Base-by-base conservation (phyloP, 345 rosid genomes). In the Noccaea caerulescens region DNA sequence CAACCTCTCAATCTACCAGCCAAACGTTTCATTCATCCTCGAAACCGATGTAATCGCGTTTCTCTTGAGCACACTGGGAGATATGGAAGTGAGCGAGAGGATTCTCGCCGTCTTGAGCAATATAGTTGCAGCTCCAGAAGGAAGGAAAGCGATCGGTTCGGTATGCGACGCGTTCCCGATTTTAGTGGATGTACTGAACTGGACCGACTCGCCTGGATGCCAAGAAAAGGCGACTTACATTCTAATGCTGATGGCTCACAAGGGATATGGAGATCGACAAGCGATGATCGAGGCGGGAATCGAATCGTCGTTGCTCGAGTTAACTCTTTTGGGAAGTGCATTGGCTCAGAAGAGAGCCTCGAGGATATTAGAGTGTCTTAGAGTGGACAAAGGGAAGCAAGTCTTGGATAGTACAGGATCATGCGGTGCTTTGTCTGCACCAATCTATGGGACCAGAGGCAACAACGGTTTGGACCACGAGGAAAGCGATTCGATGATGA, bases 281-380 rank as follows among this genome's bases (percentile, higher is more conserved):
- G 86, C 89, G 61, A 94, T 94, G 99, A 82, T 91, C 0, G 97
- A 94, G 36, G 99, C 95, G 0, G 99, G 99, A 37, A 72, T 94
- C 39, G 87, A 80, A 30, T 91, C 95, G 0, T 74, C 96, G 0
- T 82, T 91, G 81, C 97, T 94, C 0, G 99, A 94, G 50, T 76
- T 94, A 76, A 91, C 94, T 0, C 95, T 94, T 43, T 63, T 94
- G 66, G 99, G 99, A 42, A 94, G 91, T 66, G 83, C 96, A 36
- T 82, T 94, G 80, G 84, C 99, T 0, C 99, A 94, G 76, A 94
- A 94, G 77, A 82, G 99, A 82, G 97, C 99, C 13, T 91, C 96
- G 3, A 89, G 97, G 87, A 86, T 94, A 62, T 56, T 94, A 63
- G 97, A 94, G 37, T 82, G 85, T 57, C 52, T 94, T 72, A 84